Evolutionary conservation across 2,329 filamentous ascomycete species (phyloP), one percentile per base, ranked within the genome.

Genomic region (Emergomyces africanus): DNA sequence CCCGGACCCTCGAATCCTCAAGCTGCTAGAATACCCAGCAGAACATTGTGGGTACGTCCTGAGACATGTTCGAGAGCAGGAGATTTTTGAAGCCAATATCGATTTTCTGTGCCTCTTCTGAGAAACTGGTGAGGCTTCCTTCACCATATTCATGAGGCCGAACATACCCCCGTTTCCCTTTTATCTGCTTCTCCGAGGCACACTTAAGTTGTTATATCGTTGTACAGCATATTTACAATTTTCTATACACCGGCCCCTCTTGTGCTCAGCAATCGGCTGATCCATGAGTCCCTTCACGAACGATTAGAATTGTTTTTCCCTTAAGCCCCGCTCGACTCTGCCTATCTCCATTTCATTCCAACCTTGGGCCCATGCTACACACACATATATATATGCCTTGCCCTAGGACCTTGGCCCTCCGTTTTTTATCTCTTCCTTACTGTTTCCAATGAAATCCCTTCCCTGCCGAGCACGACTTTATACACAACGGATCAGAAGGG

Each of bases 1-100:
- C 39, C 60, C 62, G 20, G 68, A 71, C 59, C 64, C 66, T 20
- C 61, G 64, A 12, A 64, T 72, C 20, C 56, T 70, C 48, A 60
- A 61, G 18, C 56, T 72, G 57, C 54, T 74, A 44, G 67, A 68
- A 57, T 72, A 71, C 63, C 72, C 72, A 2, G 70, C 71, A 0
- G 57, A 64, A 28, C 59, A 60, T 20, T 71, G 71, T 63, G 71
- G 71, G 9, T 73, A 72, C 64, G 18, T 66, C 9, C 61, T 71
- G 6, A 59, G 56, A 5, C 64, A 68, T 64, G 65, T 67, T 46
- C 63, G 64, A 57, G 64, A 66, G 25, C 33, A 59, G 35, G 58
- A 57, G 33, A 48, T 57, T 18, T 44, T 64, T 18, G 58, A 59
- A 23, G 35, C 42, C 14, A 44, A 49, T 37, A 49, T 57, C 51